Percentiles rank a stretch among this genome's conserved stretches.
These are phyloP conservation scores for Colletotrichum coccodes DNA, from an alignment of 2,329 filamentous ascomycete species.

Conservation along the genomic window DNA sequence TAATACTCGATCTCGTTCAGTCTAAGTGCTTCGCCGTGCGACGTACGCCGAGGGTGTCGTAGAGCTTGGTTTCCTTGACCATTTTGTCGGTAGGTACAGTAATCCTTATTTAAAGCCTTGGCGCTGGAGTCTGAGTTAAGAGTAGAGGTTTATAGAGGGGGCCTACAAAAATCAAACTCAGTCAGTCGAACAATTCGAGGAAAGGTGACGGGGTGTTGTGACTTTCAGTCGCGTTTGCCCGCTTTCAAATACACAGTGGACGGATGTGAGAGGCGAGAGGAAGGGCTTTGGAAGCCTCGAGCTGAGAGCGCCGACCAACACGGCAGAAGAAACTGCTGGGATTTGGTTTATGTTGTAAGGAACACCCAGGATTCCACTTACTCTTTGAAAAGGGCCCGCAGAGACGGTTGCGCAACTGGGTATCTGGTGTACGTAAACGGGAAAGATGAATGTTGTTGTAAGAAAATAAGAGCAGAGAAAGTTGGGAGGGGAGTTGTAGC, in stretches of 20 bases:
- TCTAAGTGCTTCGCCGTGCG: not conserved
- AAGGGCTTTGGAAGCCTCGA: not conserved
- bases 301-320: not conserved
- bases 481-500: conserved; percentile 1
- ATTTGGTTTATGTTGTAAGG: not conserved
- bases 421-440: conserved; percentile 26
- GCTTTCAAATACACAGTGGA: not conserved
- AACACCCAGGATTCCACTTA: not conserved
- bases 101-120: conserved; percentile 25
- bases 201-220: not conserved
- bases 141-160: conserved; percentile 20
- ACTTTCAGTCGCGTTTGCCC: not conserved
- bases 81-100: conserved; percentile 53
- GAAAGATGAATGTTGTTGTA: conserved; percentile 10
- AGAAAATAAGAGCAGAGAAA: conserved; percentile 1
- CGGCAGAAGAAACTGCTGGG: not conserved
- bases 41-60: conserved; percentile 82
- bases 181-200: conserved; percentile 11
- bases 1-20: not conserved
- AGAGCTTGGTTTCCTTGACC: conserved; percentile 83
- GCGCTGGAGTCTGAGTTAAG: not conserved
- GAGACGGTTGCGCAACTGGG: conserved; percentile 24
- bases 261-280: not conserved
- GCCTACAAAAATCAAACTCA: conserved; percentile 1
- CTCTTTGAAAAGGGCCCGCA: conserved; percentile 2